phyloP scores from a whole-genome alignment of 192 early-diverging fungal genomes.

The Diversispora epigaea region DNA sequence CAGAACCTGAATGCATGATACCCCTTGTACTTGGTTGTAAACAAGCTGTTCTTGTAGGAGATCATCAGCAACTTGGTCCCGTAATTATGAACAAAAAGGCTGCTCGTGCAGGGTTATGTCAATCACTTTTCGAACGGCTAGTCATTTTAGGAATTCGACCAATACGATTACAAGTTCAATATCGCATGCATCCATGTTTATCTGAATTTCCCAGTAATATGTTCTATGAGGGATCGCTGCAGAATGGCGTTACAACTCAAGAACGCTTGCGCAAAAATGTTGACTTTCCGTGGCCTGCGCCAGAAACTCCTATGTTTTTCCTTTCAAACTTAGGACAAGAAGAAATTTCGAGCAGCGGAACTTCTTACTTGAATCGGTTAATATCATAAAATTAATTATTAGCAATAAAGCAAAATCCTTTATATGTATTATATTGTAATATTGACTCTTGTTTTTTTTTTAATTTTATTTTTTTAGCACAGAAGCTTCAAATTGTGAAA shows the following conservation, averaged over 20 bases:
- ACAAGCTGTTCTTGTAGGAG: slow-evolving; percentile 96
- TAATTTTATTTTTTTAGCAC: slow-evolving; percentile 40
- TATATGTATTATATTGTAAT: not conserved
- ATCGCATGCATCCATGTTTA: slow-evolving; percentile 98
- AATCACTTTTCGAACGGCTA: slow-evolving; percentile 95
- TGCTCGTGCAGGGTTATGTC: slow-evolving; percentile 88
- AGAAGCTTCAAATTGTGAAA: slow-evolving; percentile 96
- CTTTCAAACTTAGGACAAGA: slow-evolving; percentile 90
- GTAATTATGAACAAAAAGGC: slow-evolving; percentile 98
- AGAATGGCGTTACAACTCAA: slow-evolving; percentile 92
- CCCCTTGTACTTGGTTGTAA: slow-evolving; percentile 94
- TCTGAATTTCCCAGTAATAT: slow-evolving; percentile 99
- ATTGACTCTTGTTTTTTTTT: not conserved
- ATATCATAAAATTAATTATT: not conserved
- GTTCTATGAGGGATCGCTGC: slow-evolving; percentile 98
- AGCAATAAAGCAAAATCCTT: too few species aligned
- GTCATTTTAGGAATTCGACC: slow-evolving; percentile 90
- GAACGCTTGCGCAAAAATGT: slow-evolving; percentile 85
- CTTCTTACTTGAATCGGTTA: slow-evolving; percentile 92
- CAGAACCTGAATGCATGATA: slow-evolving; percentile 97
- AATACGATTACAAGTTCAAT: slow-evolving; percentile 96
- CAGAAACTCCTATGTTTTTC: slow-evolving; percentile 93
- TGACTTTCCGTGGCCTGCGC: slow-evolving; percentile 97
- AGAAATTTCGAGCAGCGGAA: slow-evolving; percentile 95
- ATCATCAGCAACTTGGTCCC: slow-evolving; percentile 98